Conservation (phyloP, 2,329 filamentous ascomycete genomes). For the Aureobasidium subglaciale region DNA sequence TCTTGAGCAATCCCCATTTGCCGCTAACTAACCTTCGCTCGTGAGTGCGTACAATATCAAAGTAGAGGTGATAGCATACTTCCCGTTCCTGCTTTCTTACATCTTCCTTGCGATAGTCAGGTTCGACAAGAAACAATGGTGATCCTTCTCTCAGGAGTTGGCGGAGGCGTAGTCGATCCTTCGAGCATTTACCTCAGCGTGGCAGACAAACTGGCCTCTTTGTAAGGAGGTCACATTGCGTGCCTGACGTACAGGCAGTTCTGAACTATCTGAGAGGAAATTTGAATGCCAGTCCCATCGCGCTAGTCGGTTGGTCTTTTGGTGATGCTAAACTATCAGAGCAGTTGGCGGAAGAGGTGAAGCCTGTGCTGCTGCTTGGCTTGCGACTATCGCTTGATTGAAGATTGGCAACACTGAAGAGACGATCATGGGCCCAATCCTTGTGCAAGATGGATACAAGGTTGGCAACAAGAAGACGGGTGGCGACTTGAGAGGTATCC, state of each 20-base stretch:
- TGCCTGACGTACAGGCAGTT: conserved; percentile 30
- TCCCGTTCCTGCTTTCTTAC: conserved; percentile 21
- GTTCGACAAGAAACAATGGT: conserved; percentile 32
- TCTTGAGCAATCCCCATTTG: conserved; percentile 17
- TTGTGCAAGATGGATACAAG: conserved; percentile 21
- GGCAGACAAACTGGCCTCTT: conserved; percentile 34
- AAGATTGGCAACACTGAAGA: conserved; percentile 20
- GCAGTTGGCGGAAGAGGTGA: conserved; percentile 1
- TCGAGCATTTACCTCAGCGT: conserved; percentile 36
- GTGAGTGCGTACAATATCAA: conserved; percentile 18
- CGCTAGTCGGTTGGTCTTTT: conserved; percentile 39
- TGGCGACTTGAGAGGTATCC: conserved; percentile 30
- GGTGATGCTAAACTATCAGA: conserved; percentile 33
- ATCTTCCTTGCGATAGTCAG: conserved; percentile 18
- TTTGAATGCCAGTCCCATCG: conserved; percentile 30
- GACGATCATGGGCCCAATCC: conserved; percentile 18
- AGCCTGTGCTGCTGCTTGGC: conserved; percentile 34
- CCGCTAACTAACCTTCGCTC: neutral
- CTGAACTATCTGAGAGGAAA: conserved; percentile 31
- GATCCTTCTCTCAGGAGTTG: conserved; percentile 34
- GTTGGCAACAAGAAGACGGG: conserved; percentile 28
- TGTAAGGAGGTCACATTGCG: conserved; percentile 32
- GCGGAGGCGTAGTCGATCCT: conserved; percentile 36
- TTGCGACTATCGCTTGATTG: conserved; percentile 30
- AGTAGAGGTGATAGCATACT: conserved; percentile 19